Conservation (phyloP, 805 yeast species). For the Hyphopichia homilentoma region DNA sequence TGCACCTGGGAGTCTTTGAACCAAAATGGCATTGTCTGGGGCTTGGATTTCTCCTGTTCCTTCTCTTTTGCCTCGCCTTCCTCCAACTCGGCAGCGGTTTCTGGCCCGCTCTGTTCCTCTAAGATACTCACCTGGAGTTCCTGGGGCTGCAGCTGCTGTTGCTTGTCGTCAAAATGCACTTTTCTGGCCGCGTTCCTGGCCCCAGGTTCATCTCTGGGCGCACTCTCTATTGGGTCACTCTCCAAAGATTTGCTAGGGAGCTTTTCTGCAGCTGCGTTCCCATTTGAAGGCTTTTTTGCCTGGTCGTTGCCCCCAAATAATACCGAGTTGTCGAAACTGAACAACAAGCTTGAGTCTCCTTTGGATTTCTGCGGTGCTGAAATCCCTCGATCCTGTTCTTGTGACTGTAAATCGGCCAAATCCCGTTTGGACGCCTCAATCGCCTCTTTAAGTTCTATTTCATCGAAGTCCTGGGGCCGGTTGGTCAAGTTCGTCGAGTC, state of each 20-base stretch:
- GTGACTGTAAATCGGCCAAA: constrained; percentile 21
- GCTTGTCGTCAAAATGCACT: too few relatives aligned
- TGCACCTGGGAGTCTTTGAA: constrained; percentile 13
- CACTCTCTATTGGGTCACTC: constrained; percentile 10
- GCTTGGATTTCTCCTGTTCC: constrained; percentile 4
- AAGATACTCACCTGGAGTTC: too few relatives aligned
- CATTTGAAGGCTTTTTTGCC: too few relatives aligned
- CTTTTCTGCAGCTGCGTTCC: constrained; percentile 14
- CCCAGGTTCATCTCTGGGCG: too few relatives aligned
- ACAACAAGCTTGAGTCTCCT: too few relatives aligned
- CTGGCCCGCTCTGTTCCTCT: too few relatives aligned
- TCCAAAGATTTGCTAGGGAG: too few relatives aligned
- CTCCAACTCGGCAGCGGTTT: constrained; percentile 1
- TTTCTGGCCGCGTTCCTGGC: too few relatives aligned
- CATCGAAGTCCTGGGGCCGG: constrained; percentile 19
- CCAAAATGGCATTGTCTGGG: constrained; percentile 29
- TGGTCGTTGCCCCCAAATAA: constrained; percentile 13
- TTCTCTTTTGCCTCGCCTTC: constrained; percentile 6
- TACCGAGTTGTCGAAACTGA: constrained; percentile 4
- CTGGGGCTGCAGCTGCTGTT: too few relatives aligned
- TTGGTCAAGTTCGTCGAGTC: neutral
- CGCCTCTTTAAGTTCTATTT: constrained; percentile 42
- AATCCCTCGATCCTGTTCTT: constrained; percentile 16
- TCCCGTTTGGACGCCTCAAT: constrained; percentile 47
- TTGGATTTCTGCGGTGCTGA: too few relatives aligned